Conservation (phyloP, 306 rosid genomes). For the Malus sylvestris region DNA sequence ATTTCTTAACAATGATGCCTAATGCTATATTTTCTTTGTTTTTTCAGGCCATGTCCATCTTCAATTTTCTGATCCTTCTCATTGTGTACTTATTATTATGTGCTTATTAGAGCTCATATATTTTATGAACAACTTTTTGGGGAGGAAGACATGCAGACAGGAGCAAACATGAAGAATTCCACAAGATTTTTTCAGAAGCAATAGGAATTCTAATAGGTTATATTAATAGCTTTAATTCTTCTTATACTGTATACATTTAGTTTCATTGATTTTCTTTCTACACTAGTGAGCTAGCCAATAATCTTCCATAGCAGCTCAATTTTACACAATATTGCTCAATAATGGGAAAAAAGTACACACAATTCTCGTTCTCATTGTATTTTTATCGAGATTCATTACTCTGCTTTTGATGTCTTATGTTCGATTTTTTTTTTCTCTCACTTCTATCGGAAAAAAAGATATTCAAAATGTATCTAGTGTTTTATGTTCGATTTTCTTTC, state of each 20-base stretch:
- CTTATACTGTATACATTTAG: conserved; percentile 3
- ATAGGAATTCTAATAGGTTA: background rate
- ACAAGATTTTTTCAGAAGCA: background rate
- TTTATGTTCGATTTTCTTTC: conserved; percentile 9
- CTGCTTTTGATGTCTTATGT: background rate
- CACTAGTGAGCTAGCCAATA: background rate
- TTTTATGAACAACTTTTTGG: background rate
- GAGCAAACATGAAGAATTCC: background rate
- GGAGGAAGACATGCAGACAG: background rate
- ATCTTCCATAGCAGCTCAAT: background rate
- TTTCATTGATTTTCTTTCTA: background rate
- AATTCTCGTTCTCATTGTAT: background rate
- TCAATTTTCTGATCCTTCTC: conserved; percentile 27
- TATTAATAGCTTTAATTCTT: background rate
- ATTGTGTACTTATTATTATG: conserved; percentile 20
- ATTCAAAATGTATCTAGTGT: no score
- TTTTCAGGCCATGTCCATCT: conserved; percentile 44
- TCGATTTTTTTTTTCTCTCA: no score
- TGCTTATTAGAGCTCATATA: conserved; percentile 13
- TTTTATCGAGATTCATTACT: background rate
- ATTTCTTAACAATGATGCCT: background rate
- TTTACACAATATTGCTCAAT: background rate
- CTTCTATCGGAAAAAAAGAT: no score
- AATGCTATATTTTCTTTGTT: conserved; percentile 1
- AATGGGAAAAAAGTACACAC: background rate